phyloP scores from a whole-genome alignment of 495 filamentous ascomycete genomes.

The Umbilicaria muhlenbergii region DNA sequence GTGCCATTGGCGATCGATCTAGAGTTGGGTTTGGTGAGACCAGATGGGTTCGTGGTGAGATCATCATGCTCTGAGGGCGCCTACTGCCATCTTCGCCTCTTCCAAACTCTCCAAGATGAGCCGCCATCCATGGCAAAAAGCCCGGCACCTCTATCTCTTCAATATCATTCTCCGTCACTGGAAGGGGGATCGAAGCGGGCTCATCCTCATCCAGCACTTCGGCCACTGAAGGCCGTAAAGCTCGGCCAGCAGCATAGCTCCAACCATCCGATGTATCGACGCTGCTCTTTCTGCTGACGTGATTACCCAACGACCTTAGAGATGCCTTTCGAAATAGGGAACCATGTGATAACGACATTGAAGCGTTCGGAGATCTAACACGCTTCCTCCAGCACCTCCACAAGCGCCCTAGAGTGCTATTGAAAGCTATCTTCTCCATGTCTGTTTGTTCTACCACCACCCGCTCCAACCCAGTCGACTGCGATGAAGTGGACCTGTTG shows the following conservation, averaged over 20 bases:
- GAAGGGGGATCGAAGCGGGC: slow-evolving; percentile 43
- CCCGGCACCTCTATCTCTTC: slow-evolving; percentile 61
- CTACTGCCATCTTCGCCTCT: slow-evolving; percentile 29
- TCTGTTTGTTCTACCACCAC: slow-evolving; percentile 79
- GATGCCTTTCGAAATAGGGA: no score
- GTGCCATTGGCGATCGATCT: neutral
- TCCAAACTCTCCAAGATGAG: slow-evolving; percentile 37
- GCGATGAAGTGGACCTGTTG: neutral
- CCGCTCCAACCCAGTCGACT: slow-evolving; percentile 32
- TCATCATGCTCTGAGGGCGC: slow-evolving; percentile 48
- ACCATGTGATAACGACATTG: no score
- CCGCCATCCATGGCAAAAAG: slow-evolving; percentile 40
- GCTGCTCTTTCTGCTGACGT: slow-evolving; percentile 10
- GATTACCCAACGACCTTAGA: no score
- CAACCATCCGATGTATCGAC: slow-evolving; percentile 8
- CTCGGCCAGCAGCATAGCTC: neutral
- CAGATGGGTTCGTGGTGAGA: slow-evolving; percentile 17
- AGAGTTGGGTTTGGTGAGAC: neutral
- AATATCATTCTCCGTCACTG: slow-evolving; percentile 51
- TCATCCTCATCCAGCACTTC: slow-evolving; percentile 20
- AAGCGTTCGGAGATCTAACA: slow-evolving; percentile 28
- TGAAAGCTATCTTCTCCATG: slow-evolving; percentile 83
- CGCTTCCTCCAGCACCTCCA: slow-evolving; percentile 96
- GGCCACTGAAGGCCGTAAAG: slow-evolving; percentile 6
- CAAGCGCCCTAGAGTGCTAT: slow-evolving; percentile 69